Conservation (phyloP, 371 early-diverging fungal genomes). For the Mucor piriformis region DNA sequence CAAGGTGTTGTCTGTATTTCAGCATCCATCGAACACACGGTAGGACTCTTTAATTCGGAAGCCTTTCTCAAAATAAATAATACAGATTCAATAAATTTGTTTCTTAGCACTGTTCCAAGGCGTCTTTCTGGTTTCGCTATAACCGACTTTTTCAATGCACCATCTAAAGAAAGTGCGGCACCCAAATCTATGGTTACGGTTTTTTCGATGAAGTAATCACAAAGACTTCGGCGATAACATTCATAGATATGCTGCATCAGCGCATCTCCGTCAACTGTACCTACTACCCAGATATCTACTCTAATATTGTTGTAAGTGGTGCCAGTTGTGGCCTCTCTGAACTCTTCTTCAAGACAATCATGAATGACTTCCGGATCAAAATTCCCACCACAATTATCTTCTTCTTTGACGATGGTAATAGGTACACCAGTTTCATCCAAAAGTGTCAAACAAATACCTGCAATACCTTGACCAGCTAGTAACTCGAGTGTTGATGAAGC, state of each 20-base stretch:
- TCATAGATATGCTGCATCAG: slow-evolving; percentile 59
- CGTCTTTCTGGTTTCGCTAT: slow-evolving; percentile 19
- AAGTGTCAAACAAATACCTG: slow-evolving; percentile 69
- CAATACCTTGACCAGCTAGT: slow-evolving; percentile 71
- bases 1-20: slow-evolving; percentile 39
- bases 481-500: slow-evolving; percentile 40
- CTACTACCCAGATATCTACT: slow-evolving; percentile 76
- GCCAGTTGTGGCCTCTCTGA: slow-evolving; percentile 30
- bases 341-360: slow-evolving; percentile 38
- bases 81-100: slow-evolving; percentile 59
- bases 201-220: slow-evolving; percentile 76
- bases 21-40: slow-evolving; percentile 58
- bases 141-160: slow-evolving; percentile 20
- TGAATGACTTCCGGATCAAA: slow-evolving; percentile 33
- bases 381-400: slow-evolving; percentile 15
- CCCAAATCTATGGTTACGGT: slow-evolving; percentile 54
- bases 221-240: slow-evolving; percentile 65
- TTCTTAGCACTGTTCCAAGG: slow-evolving; percentile 44
- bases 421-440: slow-evolving; percentile 49
- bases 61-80: slow-evolving; percentile 56
- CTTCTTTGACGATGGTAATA: slow-evolving; percentile 27
- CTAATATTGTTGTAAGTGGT: slow-evolving; percentile 47
- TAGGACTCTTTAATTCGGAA: slow-evolving; percentile 56
- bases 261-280: slow-evolving; percentile 57
- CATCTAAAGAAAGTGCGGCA: slow-evolving; percentile 22